Conservation (phyloP, 208 protist genomes). For the Angomonas ambiguus region DNA sequence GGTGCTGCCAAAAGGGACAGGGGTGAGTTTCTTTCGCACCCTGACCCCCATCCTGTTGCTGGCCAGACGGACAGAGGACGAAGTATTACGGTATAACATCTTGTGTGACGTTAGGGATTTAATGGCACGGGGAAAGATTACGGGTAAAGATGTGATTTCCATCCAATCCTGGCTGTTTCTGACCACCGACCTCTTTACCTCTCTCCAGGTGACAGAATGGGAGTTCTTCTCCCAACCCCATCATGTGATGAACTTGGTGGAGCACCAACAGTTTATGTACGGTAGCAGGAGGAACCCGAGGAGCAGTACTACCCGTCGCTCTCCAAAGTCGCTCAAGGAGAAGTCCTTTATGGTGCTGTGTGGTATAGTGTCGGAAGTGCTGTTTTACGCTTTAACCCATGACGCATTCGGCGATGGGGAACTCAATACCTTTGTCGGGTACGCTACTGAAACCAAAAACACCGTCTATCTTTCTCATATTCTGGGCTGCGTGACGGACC, state of each 20-base stretch:
- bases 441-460: slow-evolving; percentile 26
- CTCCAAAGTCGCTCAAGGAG: slow-evolving; percentile 18
- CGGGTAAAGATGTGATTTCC: slow-evolving; percentile 53
- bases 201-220: neutral
- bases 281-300: too few relatives aligned
- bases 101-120: slow-evolving; percentile 53
- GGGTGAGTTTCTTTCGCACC: slow-evolving; percentile 44
- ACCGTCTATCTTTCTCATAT: slow-evolving; percentile 36
- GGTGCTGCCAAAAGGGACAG: slow-evolving; percentile 22
- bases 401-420: slow-evolving; percentile 68
- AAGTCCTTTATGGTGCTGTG: slow-evolving; percentile 12
- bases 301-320: too few relatives aligned
- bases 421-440: slow-evolving; percentile 53
- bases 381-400: slow-evolving; percentile 60
- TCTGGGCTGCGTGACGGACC: slow-evolving; percentile 52
- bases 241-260: neutral
- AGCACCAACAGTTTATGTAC: neutral
- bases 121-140: slow-evolving; percentile 46
- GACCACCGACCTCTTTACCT: neutral
- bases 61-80: slow-evolving; percentile 36
- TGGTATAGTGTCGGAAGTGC: slow-evolving; percentile 39
- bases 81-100: slow-evolving; percentile 33
- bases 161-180: slow-evolving; percentile 58
- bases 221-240: neutral
- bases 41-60: slow-evolving; percentile 56